Evolutionary conservation across 2,329 filamentous ascomycete species (phyloP).

Genomic region (Diaporthe sp.): DNA sequence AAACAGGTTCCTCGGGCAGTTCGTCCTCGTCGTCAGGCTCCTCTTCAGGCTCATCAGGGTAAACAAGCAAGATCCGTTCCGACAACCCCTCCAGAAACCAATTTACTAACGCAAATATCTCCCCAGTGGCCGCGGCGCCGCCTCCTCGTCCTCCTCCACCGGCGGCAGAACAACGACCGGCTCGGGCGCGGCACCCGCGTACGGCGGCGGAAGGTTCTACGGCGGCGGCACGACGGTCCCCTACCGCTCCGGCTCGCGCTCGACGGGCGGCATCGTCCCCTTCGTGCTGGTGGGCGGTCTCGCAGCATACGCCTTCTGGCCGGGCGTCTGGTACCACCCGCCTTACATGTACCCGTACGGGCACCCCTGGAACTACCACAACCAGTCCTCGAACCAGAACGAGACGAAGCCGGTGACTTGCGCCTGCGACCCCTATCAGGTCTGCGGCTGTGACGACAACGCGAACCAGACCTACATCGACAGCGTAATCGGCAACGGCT

Average conservation of each 20-base stretch:
- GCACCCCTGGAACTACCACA: constrained; percentile 64
- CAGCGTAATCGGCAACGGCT: constrained; percentile 76
- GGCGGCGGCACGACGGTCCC: constrained; percentile 74
- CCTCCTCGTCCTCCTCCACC: constrained; percentile 53
- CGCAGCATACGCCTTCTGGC: constrained; percentile 70
- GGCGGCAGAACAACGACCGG: constrained; percentile 71
- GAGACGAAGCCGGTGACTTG: constrained; percentile 74
- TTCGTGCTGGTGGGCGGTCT: constrained; percentile 63
- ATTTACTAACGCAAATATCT: not conserved
- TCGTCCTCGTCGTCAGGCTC: constrained; percentile 19
- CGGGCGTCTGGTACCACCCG: constrained; percentile 75
- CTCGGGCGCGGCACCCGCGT: constrained; percentile 69
- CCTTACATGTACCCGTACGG: constrained; percentile 73
- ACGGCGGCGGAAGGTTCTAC: constrained; percentile 76
- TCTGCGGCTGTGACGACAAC: constrained; percentile 80
- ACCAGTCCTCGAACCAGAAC: constrained; percentile 65
- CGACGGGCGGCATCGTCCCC: constrained; percentile 65
- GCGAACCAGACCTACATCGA: constrained; percentile 71
- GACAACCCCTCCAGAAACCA: not conserved
- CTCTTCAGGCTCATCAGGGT: not conserved
- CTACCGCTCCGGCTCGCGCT: constrained; percentile 68
- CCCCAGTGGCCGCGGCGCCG: constrained; percentile 44
- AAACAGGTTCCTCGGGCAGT: constrained; percentile 36
- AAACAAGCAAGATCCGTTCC: not conserved
- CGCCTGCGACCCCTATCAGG: constrained; percentile 67